Conservation (phyloP, 441 rosid genomes). For the Syzygium syzygioides region DNA sequence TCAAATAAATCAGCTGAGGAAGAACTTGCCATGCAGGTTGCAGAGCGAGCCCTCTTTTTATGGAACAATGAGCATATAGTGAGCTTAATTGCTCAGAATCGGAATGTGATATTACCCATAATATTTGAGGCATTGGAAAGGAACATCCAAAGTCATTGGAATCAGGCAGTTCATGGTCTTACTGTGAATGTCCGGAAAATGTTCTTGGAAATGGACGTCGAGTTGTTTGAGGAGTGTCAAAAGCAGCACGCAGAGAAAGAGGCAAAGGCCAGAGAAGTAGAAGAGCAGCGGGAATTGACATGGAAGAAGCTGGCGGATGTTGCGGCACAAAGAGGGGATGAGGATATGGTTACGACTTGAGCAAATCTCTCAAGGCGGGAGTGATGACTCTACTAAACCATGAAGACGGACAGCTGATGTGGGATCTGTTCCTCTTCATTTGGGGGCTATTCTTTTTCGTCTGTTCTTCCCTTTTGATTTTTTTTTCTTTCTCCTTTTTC, state of each 20-base stretch:
- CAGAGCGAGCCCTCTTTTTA: constrained; percentile 87
- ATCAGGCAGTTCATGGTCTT: constrained; percentile 85
- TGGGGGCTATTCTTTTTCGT: background rate
- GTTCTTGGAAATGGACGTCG: constrained; percentile 85
- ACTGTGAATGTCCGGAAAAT: constrained; percentile 70
- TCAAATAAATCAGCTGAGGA: background rate
- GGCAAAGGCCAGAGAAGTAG: constrained; percentile 51
- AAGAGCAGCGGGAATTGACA: constrained; percentile 63
- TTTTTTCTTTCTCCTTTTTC: background rate
- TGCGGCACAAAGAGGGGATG: constrained; percentile 53
- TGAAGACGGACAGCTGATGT: background rate
- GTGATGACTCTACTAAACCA: background rate
- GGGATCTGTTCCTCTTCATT: background rate
- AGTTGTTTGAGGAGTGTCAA: constrained; percentile 74
- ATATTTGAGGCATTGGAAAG: constrained; percentile 76
- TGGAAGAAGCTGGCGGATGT: constrained; percentile 84
- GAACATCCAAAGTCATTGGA: constrained; percentile 77
- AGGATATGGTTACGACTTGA: constrained; percentile 51
- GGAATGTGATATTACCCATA: constrained; percentile 56
- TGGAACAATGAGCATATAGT: constrained; percentile 95
- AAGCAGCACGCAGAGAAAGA: constrained; percentile 54
- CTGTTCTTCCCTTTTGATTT: background rate
- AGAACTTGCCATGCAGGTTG: constrained; percentile 46
- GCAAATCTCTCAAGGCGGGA: background rate
- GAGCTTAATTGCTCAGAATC: constrained; percentile 68